Base-by-base conservation (phyloP, 83 land plant genomes). In the Thuja plicata region DNA sequence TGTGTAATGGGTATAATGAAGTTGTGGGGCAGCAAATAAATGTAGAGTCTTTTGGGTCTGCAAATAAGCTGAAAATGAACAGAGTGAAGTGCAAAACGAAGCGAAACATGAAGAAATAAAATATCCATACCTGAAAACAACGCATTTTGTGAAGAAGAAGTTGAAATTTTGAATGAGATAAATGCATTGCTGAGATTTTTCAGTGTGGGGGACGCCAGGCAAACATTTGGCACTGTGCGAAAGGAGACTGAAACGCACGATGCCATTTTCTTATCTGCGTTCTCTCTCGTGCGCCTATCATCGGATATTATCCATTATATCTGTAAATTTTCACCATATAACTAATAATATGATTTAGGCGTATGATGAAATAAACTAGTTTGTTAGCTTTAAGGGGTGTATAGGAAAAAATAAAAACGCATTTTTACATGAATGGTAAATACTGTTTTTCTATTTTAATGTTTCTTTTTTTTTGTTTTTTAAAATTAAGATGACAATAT, bases 231-330 rank as follows among this genome's bases (percentile, higher is more conserved):
- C 4, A 41, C 41, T 40, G 84, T 40, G n/a, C 45, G 38, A 21
- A 45, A 80, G 48, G 45, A 80, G 30, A 80, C 48, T 0, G n/a
- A 7, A 41, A 43, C n/a, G 45, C 84, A 80, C 48, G n/a, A 40
- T 41, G 84, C 84, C 84, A 80, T 80, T 80, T 41, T 43, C 84
- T 80, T 41, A 40, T 80, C 84, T 38, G 84, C 84, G 10, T 1
- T 21, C 9, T 27, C n/a, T 66, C 73, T 66, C 24, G 32, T 66
- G 32, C 30, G 0, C 10, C 73, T 66, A 27, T 27, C 30, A 66
- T 66, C 2, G 32, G 73, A 66, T 66, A 24, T 66, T 66, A 66
- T 66, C 73, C 73, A 66, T 66, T 66, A 66, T 66, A 66, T 66
- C 73, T 8, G 27, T 27, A 27, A 66, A 24, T 66, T 66, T 66